phyloP scores from a whole-genome alignment of 495 filamentous ascomycete species.

The Xylaria acuta region DNA sequence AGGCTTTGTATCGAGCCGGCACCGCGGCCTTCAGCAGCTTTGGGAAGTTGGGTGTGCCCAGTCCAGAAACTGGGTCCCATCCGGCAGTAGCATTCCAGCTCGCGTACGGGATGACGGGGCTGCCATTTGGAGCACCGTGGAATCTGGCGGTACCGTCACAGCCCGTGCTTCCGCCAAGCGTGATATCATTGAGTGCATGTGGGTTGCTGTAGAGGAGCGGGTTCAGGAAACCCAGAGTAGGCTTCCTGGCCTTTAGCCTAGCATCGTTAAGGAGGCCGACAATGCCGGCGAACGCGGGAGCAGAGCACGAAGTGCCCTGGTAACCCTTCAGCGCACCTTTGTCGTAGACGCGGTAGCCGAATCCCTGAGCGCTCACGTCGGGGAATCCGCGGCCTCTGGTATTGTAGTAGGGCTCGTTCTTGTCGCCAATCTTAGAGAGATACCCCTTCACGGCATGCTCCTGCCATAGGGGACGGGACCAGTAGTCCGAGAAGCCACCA shows the following conservation, averaged over 20 bases:
- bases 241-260: slow-evolving; percentile 56
- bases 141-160: slow-evolving; percentile 63
- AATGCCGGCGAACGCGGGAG: slow-evolving; percentile 46
- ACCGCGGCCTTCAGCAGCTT: slow-evolving; percentile 41
- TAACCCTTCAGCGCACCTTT: slow-evolving; percentile 34
- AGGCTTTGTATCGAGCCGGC: slow-evolving; percentile 9
- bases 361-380: slow-evolving; percentile 63
- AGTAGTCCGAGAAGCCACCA: slow-evolving; percentile 71
- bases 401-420: slow-evolving; percentile 56
- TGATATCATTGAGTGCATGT: slow-evolving; percentile 63
- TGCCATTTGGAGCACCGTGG: slow-evolving; percentile 39
- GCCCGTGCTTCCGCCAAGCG: slow-evolving; percentile 59
- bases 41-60: slow-evolving; percentile 63
- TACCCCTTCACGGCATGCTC: slow-evolving; percentile 59
- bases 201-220: slow-evolving; percentile 64
- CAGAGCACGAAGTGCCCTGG: slow-evolving; percentile 37
- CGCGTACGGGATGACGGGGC: slow-evolving; percentile 34
- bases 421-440: slow-evolving; percentile 52
- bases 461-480: slow-evolving; percentile 65
- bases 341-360: slow-evolving; percentile 53
- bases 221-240: slow-evolving; percentile 65
- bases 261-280: slow-evolving; percentile 66
- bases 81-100: slow-evolving; percentile 43
- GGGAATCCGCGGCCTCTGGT: slow-evolving; percentile 63
- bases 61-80: slow-evolving; percentile 66